Evolutionary conservation across 2,329 filamentous ascomycete species (phyloP).

Genomic region (Westerdykella aurantiaca): DNA sequence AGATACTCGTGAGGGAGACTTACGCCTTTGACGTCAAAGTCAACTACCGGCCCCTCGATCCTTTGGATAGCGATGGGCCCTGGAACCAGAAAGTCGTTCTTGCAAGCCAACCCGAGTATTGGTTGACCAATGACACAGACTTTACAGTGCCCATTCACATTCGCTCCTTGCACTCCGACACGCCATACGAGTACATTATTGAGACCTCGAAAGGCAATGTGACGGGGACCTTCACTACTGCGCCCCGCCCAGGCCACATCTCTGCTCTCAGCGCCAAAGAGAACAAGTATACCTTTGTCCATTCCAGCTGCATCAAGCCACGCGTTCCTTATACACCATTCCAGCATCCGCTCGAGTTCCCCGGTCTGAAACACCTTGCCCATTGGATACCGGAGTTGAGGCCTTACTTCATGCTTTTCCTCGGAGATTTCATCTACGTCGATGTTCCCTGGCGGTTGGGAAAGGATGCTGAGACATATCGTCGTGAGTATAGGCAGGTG

Average conservation of each 20-base stretch:
- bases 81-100: conserved; percentile 30
- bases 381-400: conserved; percentile 64
- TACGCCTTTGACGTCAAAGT: conserved; percentile 59
- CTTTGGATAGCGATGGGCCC: conserved; percentile 10
- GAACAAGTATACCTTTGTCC: conserved; percentile 80
- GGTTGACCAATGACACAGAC: conserved; percentile 71
- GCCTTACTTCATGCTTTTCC: conserved; percentile 65
- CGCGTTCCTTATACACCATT: conserved; percentile 83
- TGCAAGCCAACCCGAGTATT: conserved; percentile 32
- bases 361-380: conserved; percentile 71
- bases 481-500: conserved; percentile 89
- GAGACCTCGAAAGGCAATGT: conserved; percentile 67
- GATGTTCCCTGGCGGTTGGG: conserved; percentile 83
- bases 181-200: conserved; percentile 73
- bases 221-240: conserved; percentile 72
- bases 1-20: conserved; percentile 78
- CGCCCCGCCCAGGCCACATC: conserved; percentile 63
- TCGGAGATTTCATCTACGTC: conserved; percentile 84
- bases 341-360: conserved; percentile 76
- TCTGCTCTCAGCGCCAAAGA: conserved; percentile 49
- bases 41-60: conserved; percentile 27
- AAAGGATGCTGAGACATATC: conserved; percentile 66
- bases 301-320: conserved; percentile 87
- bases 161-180: conserved; percentile 62
- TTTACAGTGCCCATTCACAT: conserved; percentile 70